phyloP scores from a whole-genome alignment of 306 rosid species.

The Hylodesmum podocarpum region DNA sequence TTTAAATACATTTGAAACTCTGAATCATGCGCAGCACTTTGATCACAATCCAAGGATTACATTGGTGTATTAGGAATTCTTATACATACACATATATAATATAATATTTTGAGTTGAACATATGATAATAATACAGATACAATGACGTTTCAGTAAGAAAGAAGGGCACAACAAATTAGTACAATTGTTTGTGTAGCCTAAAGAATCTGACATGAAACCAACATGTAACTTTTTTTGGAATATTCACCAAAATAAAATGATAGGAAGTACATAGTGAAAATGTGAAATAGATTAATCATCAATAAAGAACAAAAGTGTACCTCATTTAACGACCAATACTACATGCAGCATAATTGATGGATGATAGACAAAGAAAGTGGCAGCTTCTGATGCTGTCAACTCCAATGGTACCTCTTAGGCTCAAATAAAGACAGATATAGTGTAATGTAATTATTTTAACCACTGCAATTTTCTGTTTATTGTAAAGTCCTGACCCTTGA shows the following conservation, averaged over 20 bases:
- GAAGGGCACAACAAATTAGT: neutral
- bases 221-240: neutral
- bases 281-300: conserved; percentile 9
- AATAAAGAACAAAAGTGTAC: neutral
- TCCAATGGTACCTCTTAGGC: conserved; percentile 19
- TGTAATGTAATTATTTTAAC: neutral
- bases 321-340: conserved; percentile 1
- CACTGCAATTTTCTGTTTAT: too few relatives aligned
- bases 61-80: neutral
- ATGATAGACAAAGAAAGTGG: conserved; percentile 15
- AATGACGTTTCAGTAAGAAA: conserved; percentile 14
- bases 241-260: neutral
- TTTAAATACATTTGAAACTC: too few relatives aligned
- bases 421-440: conserved; percentile 28
- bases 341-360: conserved; percentile 28
- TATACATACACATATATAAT: too few relatives aligned
- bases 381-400: conserved; percentile 23
- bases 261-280: neutral
- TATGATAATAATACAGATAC: too few relatives aligned
- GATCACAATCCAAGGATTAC: neutral
- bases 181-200: neutral
- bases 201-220: neutral
- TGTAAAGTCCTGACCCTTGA: too few relatives aligned
- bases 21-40: conserved; percentile 2
- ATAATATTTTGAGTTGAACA: neutral